Percentiles rank a stretch among this genome's conserved stretches.
These are phyloP conservation scores for Tausonia pullulans DNA, from an alignment of 1,284 basidiomycete species.

Conservation along the genomic window DNA sequence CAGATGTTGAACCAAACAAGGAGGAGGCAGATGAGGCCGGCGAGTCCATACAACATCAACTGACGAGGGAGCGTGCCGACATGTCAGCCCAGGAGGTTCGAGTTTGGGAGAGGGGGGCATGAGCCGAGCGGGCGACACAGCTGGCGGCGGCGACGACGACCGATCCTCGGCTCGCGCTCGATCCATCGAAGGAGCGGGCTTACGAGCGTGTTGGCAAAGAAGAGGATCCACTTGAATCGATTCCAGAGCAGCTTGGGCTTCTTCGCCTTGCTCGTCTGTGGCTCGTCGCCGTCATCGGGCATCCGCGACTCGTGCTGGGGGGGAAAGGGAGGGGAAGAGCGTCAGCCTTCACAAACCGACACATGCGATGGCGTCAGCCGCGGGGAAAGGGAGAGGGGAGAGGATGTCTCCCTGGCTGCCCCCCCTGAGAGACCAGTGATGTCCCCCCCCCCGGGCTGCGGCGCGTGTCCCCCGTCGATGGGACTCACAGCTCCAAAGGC, in stretches of 20 bases:
- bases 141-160: too few species aligned
- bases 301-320: slow-evolving; percentile 41
- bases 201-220: slow-evolving; percentile 45
- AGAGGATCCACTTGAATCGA: slow-evolving; percentile 56
- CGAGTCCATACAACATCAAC: slow-evolving; percentile 46
- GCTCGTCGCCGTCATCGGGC: slow-evolving; percentile 47
- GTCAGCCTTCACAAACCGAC: background rate
- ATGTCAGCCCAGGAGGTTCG: too few species aligned
- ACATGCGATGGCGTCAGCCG: too few species aligned
- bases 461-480: too few species aligned
- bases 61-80: slow-evolving; percentile 20
- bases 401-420: background rate
- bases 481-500: slow-evolving; percentile 11
- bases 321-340: background rate
- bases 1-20: slow-evolving; percentile 57
- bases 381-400: background rate
- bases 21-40: slow-evolving; percentile 45
- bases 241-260: slow-evolving; percentile 50
- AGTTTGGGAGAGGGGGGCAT: too few species aligned
- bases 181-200: slow-evolving; percentile 25
- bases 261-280: slow-evolving; percentile 34
- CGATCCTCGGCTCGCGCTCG: too few species aligned
- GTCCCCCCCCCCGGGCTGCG: too few species aligned
- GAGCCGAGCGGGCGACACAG: too few species aligned
- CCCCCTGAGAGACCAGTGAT: too few species aligned